phyloP scores from a whole-genome alignment of 257 asterid genomes.

The Schizonepeta tenuifolia region DNA sequence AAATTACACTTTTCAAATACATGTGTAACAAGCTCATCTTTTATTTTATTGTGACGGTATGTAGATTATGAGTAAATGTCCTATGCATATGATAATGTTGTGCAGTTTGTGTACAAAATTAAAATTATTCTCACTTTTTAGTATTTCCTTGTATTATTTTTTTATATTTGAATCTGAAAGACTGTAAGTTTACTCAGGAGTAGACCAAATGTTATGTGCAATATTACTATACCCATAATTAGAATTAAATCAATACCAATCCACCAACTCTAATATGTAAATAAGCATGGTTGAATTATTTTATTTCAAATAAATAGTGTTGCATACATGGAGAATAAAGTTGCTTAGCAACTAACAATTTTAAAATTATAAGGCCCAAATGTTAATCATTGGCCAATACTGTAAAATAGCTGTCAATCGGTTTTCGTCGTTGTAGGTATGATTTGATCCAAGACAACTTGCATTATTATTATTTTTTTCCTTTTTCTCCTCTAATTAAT shows the following conservation, averaged over 20 bases:
- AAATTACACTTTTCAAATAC: no score
- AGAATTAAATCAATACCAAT: no score
- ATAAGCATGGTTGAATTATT: constrained; percentile 6
- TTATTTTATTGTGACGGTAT: background rate
- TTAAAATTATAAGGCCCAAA: background rate
- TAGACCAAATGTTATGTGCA: no score
- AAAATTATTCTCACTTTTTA: no score
- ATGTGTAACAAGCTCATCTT: no score
- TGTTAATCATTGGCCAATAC: constrained; percentile 21
- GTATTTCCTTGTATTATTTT: no score
- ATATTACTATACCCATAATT: no score
- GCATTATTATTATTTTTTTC: background rate
- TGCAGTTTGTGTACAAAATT: no score
- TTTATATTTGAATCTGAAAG: no score
- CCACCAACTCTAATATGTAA: background rate
- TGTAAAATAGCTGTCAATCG: constrained; percentile 30
- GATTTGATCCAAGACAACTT: constrained; percentile 31
- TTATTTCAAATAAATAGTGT: background rate
- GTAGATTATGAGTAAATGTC: no score
- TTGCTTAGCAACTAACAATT: constrained; percentile 30
- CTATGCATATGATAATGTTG: no score
- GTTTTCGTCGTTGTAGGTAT: constrained; percentile 26
- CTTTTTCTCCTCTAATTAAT: background rate
- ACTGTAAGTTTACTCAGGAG: no score
- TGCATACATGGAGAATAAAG: constrained; percentile 1